Evolutionary conservation across 208 protist genomes (phyloP), one percentile per base, ranked within the genome.

Genomic region (Lotmaria passim): DNA sequence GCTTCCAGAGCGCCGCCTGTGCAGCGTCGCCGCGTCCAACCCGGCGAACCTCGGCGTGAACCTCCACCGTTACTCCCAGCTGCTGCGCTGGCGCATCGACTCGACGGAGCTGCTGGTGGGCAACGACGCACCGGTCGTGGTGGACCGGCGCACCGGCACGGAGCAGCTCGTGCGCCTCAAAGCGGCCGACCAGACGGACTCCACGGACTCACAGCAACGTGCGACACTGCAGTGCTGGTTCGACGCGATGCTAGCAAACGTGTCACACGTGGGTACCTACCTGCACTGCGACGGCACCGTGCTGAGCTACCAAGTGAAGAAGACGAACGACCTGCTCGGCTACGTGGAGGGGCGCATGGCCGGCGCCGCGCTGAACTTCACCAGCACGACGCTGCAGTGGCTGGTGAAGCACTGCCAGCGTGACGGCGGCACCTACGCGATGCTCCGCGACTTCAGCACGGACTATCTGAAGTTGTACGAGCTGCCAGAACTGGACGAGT

Each of bases 281-380:
- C 69, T 88, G 17, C 89, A 96, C 74, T 78, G 82, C 61, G 83
- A 79, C 46, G 91, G 91, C 44, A 72, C 93, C 36, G 73, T 96
- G 72, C 74, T 93, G 77, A 71, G 77, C 26, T 91, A 83, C 72
- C 80, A 91, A 28, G 75, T 93, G 30, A 82, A 73, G 52, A 89
- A 89, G 50, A 87, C 85, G 24, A 75, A 87, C 17, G 89, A 96
- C 44, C 72, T 93, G 59, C 82, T 94, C 23, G 78, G 74, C 10
- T 57, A 83, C 24, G 62, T 89, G 26, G 87, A 96, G 59, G 73
- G 77, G 21, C 67, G 81, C 23, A 85, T 85, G 53, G 88, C 89
- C 3, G 83, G 86, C 19, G 85, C 78, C n/a, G 86, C 91, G n/a
- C 89, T 96, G 67, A 82, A 78, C 63, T 93, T 93, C 76, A 94